These are phyloP conservation scores for Collariella sp. DNA, from an alignment of 495 filamentous ascomycete genomes.

Conservation along the genomic window DNA sequence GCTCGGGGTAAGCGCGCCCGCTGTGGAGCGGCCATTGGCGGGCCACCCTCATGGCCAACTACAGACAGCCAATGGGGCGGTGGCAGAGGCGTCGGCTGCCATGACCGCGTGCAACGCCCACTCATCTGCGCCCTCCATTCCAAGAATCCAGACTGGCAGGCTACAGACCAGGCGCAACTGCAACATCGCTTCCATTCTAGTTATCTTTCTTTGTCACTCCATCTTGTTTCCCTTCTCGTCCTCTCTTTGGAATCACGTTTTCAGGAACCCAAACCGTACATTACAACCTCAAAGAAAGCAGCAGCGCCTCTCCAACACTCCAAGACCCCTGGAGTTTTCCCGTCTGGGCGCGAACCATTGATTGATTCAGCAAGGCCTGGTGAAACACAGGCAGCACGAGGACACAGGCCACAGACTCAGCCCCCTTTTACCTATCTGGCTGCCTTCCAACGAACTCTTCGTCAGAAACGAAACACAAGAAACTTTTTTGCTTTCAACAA, in stretches of 20 bases:
- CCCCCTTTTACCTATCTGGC: neutral
- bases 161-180: no score
- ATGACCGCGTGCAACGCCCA: constrained; percentile 5
- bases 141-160: neutral
- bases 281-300: neutral
- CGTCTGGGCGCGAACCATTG: neutral
- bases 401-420: neutral
- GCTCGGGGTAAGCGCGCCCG: constrained; percentile 1
- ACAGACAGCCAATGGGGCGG: constrained; percentile 1
- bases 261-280: neutral
- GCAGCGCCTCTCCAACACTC: neutral
- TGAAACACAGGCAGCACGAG: constrained; percentile 2
- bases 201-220: neutral
- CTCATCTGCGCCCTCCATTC: neutral
- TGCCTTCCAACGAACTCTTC: neutral
- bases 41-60: constrained; percentile 3
- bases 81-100: neutral
- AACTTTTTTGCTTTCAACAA: neutral
- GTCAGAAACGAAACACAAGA: neutral
- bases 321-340: neutral
- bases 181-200: no score
- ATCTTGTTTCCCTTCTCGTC: neutral
- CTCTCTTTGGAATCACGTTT: neutral
- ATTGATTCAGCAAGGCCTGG: constrained; percentile 1
- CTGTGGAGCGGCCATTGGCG: constrained; percentile 1